These are phyloP conservation scores for Schoenoplectus triqueter DNA, from an alignment of 202 grass and related monocot genomes.

Conservation along the genomic window DNA sequence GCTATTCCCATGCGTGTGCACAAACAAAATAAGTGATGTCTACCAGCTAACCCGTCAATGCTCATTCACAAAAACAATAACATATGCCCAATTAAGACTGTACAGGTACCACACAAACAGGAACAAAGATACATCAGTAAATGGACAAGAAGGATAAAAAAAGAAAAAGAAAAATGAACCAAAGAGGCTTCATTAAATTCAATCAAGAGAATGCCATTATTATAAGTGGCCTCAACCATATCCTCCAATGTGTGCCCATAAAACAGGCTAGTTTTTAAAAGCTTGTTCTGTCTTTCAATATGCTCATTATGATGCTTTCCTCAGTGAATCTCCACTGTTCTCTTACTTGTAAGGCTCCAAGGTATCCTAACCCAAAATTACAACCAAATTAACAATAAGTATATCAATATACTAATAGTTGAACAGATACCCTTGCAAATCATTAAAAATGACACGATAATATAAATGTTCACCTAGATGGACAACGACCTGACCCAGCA, in stretches of 20 bases:
- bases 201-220: constrained; percentile 43
- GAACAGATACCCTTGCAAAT: neutral
- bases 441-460: neutral
- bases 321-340: constrained; percentile 84
- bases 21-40: too few species aligned
- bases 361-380: constrained; percentile 58
- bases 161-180: too few species aligned
- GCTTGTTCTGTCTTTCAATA: constrained; percentile 74
- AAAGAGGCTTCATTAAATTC: constrained; percentile 68
- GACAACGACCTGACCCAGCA: neutral
- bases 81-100: too few species aligned
- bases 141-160: neutral
- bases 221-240: constrained; percentile 9
- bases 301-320: constrained; percentile 69
- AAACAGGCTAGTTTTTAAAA: constrained; percentile 64
- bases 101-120: too few species aligned
- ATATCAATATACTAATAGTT: neutral
- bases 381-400: constrained; percentile 19
- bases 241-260: constrained; percentile 58
- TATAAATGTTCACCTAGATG: neutral
- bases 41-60: too few species aligned
- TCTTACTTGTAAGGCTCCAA: constrained; percentile 88
- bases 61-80: too few species aligned
- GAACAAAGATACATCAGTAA: too few species aligned
- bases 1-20: too few species aligned